Percentiles rank a stretch among this genome's conserved stretches.
phyloP scores from a whole-genome alignment of 2,329 filamentous ascomycete species.

The Colletotrichum sp. region DNA sequence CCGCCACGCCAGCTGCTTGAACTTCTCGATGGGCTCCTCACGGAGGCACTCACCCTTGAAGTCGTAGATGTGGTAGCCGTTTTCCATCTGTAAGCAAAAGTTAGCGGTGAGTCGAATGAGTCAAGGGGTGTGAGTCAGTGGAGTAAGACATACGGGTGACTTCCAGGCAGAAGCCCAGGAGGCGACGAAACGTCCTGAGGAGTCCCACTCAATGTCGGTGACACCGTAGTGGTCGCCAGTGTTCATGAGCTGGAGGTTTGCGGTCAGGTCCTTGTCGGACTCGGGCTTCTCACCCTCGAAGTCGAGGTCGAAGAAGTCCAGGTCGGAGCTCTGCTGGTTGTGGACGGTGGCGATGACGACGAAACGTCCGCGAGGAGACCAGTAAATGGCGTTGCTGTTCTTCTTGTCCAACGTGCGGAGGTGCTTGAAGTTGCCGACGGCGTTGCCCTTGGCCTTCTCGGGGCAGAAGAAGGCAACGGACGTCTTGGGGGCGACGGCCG shows the following conservation, averaged over 20 bases:
- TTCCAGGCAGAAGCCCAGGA: constrained; percentile 96
- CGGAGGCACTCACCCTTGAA: constrained; percentile 90
- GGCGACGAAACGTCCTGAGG: constrained; percentile 91
- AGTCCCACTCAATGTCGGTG: constrained; percentile 98
- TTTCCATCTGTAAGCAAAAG: constrained; percentile 78
- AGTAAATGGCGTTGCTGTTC: constrained; percentile 99
- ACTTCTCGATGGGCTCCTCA: constrained; percentile 92
- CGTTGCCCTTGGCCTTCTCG: constrained; percentile 85
- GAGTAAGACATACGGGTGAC: constrained; percentile 73
- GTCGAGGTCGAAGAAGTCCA: constrained; percentile 98
- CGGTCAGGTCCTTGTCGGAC: constrained; percentile 89
- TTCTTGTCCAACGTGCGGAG: constrained; percentile 97
- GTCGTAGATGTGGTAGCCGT: constrained; percentile 97
- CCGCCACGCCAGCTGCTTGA: constrained; percentile 97
- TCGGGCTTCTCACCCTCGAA: constrained; percentile 97
- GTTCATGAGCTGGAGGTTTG: constrained; percentile 95
- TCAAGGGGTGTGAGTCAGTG: background rate
- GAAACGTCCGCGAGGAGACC: constrained; percentile 94
- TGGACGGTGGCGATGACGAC: constrained; percentile 92
- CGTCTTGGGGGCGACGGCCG: constrained; percentile 90
- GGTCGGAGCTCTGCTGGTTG: constrained; percentile 90
- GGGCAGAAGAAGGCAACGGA: constrained; percentile 95
- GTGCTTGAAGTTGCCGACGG: constrained; percentile 93
- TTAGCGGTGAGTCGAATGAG: background rate
- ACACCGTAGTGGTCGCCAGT: constrained; percentile 95